Evolutionary conservation across 2,329 filamentous ascomycete genomes (phyloP).

Genomic region (Ascochyta lentis): DNA sequence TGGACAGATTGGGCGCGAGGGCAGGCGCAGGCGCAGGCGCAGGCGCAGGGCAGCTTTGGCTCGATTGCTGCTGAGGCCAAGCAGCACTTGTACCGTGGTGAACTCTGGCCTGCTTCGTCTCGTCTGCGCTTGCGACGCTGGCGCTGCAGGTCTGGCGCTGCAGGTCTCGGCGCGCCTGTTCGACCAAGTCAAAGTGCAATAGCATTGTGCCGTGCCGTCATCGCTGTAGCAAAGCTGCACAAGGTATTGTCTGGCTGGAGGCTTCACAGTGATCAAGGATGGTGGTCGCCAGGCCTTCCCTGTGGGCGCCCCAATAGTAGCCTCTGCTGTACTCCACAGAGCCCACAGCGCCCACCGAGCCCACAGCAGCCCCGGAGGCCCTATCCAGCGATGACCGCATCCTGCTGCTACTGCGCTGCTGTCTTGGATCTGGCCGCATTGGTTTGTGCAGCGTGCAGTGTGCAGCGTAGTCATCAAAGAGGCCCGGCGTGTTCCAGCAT

Average conservation of each 20-base stretch:
- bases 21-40: background rate
- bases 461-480: slow-evolving; percentile 9
- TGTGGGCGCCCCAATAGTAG: background rate
- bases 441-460: background rate
- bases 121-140: no score
- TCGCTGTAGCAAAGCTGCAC: background rate
- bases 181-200: background rate
- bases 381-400: slow-evolving; percentile 14
- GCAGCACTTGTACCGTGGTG: background rate
- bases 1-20: slow-evolving; percentile 2
- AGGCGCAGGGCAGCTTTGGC: background rate
- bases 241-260: background rate
- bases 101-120: slow-evolving; percentile 1
- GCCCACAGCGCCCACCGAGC: background rate
- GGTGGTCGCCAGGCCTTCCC: background rate
- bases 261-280: background rate
- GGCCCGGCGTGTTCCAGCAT: background rate
- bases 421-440: slow-evolving; percentile 28
- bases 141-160: no score
- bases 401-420: slow-evolving; percentile 15
- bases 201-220: slow-evolving; percentile 15
- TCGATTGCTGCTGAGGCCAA: slow-evolving; percentile 1
- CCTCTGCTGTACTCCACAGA: background rate
- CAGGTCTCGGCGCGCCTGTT: no score
- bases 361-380: slow-evolving; percentile 1